A percentile compares a stretch with the other conserved stretches of the same genome.
Conservation (phyloP, 352 stramenopile species). For the Globisporangium abappressorium region DNA sequence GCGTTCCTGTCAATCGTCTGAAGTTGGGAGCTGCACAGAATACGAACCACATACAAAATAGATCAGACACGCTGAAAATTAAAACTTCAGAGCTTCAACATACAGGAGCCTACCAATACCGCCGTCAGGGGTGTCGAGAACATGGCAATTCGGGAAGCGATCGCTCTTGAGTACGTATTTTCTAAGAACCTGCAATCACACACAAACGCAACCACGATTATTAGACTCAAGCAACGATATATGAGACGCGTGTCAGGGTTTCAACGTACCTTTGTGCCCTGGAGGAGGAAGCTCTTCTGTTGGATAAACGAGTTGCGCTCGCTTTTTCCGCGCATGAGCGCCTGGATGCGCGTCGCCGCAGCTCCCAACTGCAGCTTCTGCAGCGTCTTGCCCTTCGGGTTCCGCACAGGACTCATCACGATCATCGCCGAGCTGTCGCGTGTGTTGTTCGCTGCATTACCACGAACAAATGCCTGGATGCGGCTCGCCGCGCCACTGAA, state of each 20-base stretch:
- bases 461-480: conserved; percentile 35
- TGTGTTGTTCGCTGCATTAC: conserved; percentile 1
- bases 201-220: not conserved
- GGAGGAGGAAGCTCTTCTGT: conserved; percentile 55
- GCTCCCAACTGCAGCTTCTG: conserved; percentile 24
- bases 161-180: conserved; percentile 87
- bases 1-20: conserved; percentile 57
- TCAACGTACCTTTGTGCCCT: conserved; percentile 62
- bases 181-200: conserved; percentile 49
- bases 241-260: not conserved
- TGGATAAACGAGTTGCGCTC: conserved; percentile 43
- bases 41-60: not conserved
- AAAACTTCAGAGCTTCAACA: not conserved
- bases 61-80: not conserved
- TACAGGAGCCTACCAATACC: conserved; percentile 41
- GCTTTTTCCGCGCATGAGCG: conserved; percentile 57
- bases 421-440: conserved; percentile 7
- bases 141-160: conserved; percentile 76
- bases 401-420: conserved; percentile 1
- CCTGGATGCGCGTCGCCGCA: conserved; percentile 68
- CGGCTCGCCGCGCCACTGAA: conserved; percentile 36
- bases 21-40: conserved; percentile 68
- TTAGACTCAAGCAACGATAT: not conserved
- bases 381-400: conserved; percentile 5
- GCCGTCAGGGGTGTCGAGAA: conserved; percentile 56